These are phyloP conservation scores for Scolecobasidium constrictum DNA, from an alignment of 2,329 filamentous ascomycete genomes.

Conservation along the genomic window DNA sequence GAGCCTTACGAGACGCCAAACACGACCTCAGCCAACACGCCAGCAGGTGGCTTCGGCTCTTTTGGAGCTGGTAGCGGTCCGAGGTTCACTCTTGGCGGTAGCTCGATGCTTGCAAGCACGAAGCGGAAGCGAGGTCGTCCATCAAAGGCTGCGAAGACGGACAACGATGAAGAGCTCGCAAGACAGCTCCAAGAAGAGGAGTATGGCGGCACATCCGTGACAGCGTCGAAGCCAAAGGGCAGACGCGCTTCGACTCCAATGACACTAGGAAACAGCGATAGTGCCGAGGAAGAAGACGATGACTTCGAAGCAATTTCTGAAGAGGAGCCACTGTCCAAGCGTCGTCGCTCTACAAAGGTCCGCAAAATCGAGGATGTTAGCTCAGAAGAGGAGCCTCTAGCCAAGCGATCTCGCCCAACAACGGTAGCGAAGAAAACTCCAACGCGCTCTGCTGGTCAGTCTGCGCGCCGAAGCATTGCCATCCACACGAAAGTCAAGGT, in stretches of 20 bases:
- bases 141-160: slow-evolving; percentile 14
- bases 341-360: background rate
- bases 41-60: slow-evolving; percentile 24
- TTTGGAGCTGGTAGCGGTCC: slow-evolving; percentile 12
- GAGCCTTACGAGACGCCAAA: slow-evolving; percentile 50
- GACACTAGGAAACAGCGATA: no score
- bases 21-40: slow-evolving; percentile 48
- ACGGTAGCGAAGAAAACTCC: background rate
- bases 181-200: slow-evolving; percentile 46
- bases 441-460: background rate
- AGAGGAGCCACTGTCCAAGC: slow-evolving; percentile 5
- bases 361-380: background rate
- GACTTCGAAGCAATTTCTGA: background rate
- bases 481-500: background rate
- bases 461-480: slow-evolving; percentile 4
- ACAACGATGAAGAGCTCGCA: slow-evolving; percentile 43
- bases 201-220: slow-evolving; percentile 21
- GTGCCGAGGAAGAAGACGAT: background rate
- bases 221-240: slow-evolving; percentile 13
- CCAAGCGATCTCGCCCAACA: background rate
- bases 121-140: slow-evolving; percentile 19
- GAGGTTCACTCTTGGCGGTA: slow-evolving; percentile 15
- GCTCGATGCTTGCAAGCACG: slow-evolving; percentile 11
- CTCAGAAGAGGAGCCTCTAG: slow-evolving; percentile 5
- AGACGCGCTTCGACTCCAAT: no score